A percentile compares a stretch with the other conserved stretches of the same genome.
These are phyloP conservation scores for Eremochloa ophiuroides DNA, from an alignment of 176 grass and related monocot genomes.

Conservation along the genomic window DNA sequence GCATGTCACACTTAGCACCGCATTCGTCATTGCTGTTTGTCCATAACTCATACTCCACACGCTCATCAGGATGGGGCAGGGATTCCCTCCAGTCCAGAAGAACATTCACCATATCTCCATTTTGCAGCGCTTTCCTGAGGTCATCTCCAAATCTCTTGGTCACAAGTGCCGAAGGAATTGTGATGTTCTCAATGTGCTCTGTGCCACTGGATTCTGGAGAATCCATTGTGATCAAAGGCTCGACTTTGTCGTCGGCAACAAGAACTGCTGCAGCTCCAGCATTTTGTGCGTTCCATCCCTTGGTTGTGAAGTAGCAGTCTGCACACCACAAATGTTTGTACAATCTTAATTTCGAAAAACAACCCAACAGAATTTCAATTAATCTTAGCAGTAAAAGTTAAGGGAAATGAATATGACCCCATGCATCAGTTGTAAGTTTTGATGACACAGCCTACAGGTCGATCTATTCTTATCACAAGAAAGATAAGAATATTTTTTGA, in stretches of 20 bases:
- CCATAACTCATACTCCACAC: slow-evolving; percentile 86
- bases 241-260: slow-evolving; percentile 56
- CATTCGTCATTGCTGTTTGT: slow-evolving; percentile 92
- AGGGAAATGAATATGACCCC: neutral
- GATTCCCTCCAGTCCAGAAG: slow-evolving; percentile 84
- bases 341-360: neutral
- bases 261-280: slow-evolving; percentile 75
- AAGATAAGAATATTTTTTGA: neutral
- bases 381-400: neutral
- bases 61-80: slow-evolving; percentile 74
- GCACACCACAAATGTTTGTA: neutral
- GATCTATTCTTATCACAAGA: neutral
- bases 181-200: slow-evolving; percentile 64
- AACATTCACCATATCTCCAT: slow-evolving; percentile 75
- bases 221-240: slow-evolving; percentile 88
- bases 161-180: slow-evolving; percentile 67
- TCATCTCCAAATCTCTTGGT: slow-evolving; percentile 64
- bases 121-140: slow-evolving; percentile 52
- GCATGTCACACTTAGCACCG: slow-evolving; percentile 72
- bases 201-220: slow-evolving; percentile 57
- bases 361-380: neutral
- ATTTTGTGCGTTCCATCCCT: slow-evolving; percentile 83
- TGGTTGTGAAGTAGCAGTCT: slow-evolving; percentile 95
- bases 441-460: neutral
- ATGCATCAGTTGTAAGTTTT: neutral